Evolutionary conservation across 2,329 filamentous ascomycete genomes (phyloP).

Genomic region (Beauveria asiatica): DNA sequence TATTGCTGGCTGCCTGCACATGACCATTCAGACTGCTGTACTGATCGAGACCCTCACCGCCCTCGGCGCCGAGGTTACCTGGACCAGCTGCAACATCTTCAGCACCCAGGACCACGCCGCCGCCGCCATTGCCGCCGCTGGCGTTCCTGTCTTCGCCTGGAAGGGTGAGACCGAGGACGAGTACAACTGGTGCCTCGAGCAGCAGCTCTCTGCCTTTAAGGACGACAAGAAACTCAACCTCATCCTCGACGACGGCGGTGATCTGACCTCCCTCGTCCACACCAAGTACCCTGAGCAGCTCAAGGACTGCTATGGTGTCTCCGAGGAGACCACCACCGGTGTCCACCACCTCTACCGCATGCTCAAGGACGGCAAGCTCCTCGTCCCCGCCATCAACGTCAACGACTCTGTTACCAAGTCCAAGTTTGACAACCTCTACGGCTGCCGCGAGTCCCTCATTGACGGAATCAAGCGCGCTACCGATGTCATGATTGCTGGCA

Average conservation of each 20-base stretch:
- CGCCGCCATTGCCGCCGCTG: conserved; percentile 87
- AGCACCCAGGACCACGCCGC: conserved; percentile 98
- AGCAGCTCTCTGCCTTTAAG: conserved; percentile 96
- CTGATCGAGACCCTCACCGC: conserved; percentile 94
- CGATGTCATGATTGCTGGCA: conserved; percentile 99
- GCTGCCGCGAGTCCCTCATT: conserved; percentile 96
- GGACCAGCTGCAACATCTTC: conserved; percentile 99
- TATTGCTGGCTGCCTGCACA: conserved; percentile 97
- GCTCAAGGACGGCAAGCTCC: conserved; percentile 83
- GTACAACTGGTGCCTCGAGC: conserved; percentile 99
- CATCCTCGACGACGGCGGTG: conserved; percentile 97
- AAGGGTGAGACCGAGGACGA: conserved; percentile 97
- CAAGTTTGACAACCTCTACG: conserved; percentile 99
- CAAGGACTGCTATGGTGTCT: conserved; percentile 95
- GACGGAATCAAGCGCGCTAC: conserved; percentile 99
- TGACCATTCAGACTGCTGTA: conserved; percentile 99
- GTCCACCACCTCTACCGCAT: conserved; percentile 99
- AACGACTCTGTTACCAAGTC: conserved; percentile 99
- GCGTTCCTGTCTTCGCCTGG: conserved; percentile 76
- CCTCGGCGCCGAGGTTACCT: conserved; percentile 96
- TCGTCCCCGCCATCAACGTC: conserved; percentile 96
- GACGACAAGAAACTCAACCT: conserved; percentile 94
- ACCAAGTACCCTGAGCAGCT: conserved; percentile 98
- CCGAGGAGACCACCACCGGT: conserved; percentile 98
- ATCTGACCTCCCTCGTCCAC: conserved; percentile 93